Conservation (phyloP, 2,329 filamentous ascomycete species). For the Emydomyces testavorans region DNA sequence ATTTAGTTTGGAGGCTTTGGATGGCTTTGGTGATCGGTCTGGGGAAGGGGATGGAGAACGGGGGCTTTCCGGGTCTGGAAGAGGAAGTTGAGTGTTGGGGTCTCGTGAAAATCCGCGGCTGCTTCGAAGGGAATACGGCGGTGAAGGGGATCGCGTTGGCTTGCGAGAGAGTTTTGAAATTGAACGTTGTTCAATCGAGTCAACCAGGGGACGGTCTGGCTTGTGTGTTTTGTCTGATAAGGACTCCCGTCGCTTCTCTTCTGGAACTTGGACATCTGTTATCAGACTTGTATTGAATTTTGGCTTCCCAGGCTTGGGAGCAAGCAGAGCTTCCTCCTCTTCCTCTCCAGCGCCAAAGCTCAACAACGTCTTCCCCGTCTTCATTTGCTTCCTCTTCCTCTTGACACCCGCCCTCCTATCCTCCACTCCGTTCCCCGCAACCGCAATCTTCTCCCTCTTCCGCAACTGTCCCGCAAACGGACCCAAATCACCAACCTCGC, state of each 20-base stretch:
- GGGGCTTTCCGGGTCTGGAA: conserved; percentile 36
- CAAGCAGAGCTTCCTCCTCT: conserved; percentile 27
- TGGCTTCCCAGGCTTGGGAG: conserved; percentile 33
- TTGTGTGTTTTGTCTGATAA: conserved; percentile 13
- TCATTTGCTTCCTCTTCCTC: conserved; percentile 34
- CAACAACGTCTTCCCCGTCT: conserved; percentile 35
- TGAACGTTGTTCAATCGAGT: conserved; percentile 1
- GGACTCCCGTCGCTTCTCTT: conserved; percentile 13
- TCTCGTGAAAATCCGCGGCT: conserved; percentile 30
- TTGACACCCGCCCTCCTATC: conserved; percentile 23
- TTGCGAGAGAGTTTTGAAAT: conserved; percentile 17
- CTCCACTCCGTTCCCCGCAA: conserved; percentile 17
- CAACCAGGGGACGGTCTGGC: background rate
- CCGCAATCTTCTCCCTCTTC: conserved; percentile 31
- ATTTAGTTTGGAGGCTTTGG: conserved; percentile 33
- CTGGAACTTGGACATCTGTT: conserved; percentile 20
- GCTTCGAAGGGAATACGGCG: conserved; percentile 20
- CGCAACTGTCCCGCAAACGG: conserved; percentile 36
- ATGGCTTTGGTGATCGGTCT: conserved; percentile 24
- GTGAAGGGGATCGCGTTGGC: conserved; percentile 28
- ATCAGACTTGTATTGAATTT: conserved; percentile 41
- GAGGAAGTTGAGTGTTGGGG: conserved; percentile 35
- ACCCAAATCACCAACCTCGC: conserved; percentile 37
- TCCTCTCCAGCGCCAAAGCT: conserved; percentile 39
- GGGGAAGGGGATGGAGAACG: conserved; percentile 23